Evolutionary conservation across 2,329 filamentous ascomycete species (phyloP), one percentile per base, ranked within the genome.

Genomic region (Penicillium sp.): DNA sequence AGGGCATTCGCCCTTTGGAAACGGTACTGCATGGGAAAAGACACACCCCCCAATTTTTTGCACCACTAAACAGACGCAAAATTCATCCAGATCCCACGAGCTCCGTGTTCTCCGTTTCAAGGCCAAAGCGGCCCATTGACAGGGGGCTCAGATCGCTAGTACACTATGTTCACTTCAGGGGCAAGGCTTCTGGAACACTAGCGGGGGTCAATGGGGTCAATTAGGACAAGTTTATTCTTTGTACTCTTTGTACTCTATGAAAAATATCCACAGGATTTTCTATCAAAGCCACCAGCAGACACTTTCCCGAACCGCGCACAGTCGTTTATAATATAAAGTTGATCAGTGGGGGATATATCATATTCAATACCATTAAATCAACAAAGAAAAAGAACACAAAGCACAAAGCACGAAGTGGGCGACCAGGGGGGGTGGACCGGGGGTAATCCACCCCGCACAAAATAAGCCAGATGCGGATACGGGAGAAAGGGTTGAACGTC

Each of bases 181-280:
- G 49, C 39, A 34, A 47, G 39, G 49, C 41, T 56, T 56, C 34
- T 56, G 54, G 49, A 53, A 36, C 41, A 46, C 41, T 56, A 53
- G 48, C 15, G 36, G 27, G 19, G 9, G 8, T 11, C 8, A 16
- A 23, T 31, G 27, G 15, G 9, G 8, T 11, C 8, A 16, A 29
- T 31, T n/a, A 10, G 21, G 19, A 15, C 38, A 19, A 36, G 21
- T 15, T 29, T 44, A 11, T 29, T 23, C 5, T 33, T 33, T 33
- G 13, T 15, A 33, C 13, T 33, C 11, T 27, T 25, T 5, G 38
- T 13, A 40, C 21, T 48, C 19, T 11, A 16, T 15, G 15, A 1
- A 33, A 33, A 40, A 6, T 3, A 25, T n/a, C 16, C 8, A 6
- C 19, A 21, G 29, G 10, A 31, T 31, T 13, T 33, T 40, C 21